These are phyloP conservation scores for Melampsora americana DNA, from an alignment of 1,284 basidiomycete species.

Conservation along the genomic window DNA sequence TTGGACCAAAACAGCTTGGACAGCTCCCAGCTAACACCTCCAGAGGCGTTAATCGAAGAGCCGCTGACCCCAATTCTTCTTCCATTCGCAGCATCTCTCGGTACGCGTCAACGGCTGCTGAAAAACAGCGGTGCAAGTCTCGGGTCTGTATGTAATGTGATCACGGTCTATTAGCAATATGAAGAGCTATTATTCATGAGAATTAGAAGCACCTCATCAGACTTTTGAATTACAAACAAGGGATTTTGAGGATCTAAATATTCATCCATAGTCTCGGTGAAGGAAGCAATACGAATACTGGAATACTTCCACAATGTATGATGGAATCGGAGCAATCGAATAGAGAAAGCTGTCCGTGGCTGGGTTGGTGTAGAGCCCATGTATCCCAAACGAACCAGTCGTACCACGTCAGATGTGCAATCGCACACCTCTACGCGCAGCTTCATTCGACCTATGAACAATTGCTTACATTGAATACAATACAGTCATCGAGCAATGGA, in stretches of 20 bases:
- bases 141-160: neutral
- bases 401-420: slow-evolving; percentile 5
- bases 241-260: slow-evolving; percentile 8
- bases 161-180: no score
- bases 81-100: neutral
- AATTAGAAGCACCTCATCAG: no score
- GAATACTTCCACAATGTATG: slow-evolving; percentile 22
- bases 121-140: neutral
- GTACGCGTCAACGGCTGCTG: neutral
- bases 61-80: no score
- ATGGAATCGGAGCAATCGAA: slow-evolving; percentile 11
- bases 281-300: neutral
- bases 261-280: slow-evolving; percentile 13
- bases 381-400: neutral
- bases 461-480: no score
- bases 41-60: no score
- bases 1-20: slow-evolving; percentile 16
- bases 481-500: no score
- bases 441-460: neutral
- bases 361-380: neutral
- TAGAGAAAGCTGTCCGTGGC: slow-evolving; percentile 11
- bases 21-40: neutral
- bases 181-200: no score
- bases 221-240: neutral
- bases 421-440: neutral